These are phyloP conservation scores for Stereum hirsutum DNA, from an alignment of 1,284 basidiomycete species.

Conservation along the genomic window DNA sequence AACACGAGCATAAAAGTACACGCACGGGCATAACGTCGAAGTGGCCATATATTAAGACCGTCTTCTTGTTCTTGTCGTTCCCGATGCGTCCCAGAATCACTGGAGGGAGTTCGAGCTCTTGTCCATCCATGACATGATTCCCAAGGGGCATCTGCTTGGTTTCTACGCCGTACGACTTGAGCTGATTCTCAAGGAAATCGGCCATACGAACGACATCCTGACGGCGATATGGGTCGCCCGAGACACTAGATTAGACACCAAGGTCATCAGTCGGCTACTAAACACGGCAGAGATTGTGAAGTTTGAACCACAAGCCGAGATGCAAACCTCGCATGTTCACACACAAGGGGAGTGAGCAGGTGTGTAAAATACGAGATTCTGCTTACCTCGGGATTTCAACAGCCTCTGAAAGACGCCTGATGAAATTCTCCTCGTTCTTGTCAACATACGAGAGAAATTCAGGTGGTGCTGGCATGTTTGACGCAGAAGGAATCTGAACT, in stretches of 20 bases:
- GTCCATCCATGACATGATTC: slow-evolving; percentile 73
- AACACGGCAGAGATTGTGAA: not conserved
- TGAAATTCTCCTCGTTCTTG: slow-evolving; percentile 63
- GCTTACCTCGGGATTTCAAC: slow-evolving; percentile 82
- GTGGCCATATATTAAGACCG: slow-evolving; percentile 87
- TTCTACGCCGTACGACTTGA: slow-evolving; percentile 67
- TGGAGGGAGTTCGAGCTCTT: slow-evolving; percentile 78
- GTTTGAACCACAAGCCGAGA: not conserved
- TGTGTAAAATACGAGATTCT: slow-evolving; percentile 2
- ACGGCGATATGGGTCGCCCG: slow-evolving; percentile 58
- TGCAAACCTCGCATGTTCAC: not conserved
- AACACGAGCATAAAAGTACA: slow-evolving; percentile 7
- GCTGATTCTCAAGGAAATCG: slow-evolving; percentile 66
- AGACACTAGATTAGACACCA: slow-evolving; percentile 39
- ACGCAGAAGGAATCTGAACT: too few relatives aligned
- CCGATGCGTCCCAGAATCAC: slow-evolving; percentile 84
- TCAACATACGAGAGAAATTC: slow-evolving; percentile 60
- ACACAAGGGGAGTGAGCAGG: not conserved
- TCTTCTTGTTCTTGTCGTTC: slow-evolving; percentile 82
- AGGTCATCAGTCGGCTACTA: too few relatives aligned
- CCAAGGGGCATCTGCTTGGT: slow-evolving; percentile 74
- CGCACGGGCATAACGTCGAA: slow-evolving; percentile 80
- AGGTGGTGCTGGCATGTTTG: slow-evolving; percentile 28
- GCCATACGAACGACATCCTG: slow-evolving; percentile 80
- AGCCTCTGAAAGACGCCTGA: slow-evolving; percentile 73